Evolutionary conservation across 106 monocot species (phyloP).

Genomic region (Dioscorea alata): DNA sequence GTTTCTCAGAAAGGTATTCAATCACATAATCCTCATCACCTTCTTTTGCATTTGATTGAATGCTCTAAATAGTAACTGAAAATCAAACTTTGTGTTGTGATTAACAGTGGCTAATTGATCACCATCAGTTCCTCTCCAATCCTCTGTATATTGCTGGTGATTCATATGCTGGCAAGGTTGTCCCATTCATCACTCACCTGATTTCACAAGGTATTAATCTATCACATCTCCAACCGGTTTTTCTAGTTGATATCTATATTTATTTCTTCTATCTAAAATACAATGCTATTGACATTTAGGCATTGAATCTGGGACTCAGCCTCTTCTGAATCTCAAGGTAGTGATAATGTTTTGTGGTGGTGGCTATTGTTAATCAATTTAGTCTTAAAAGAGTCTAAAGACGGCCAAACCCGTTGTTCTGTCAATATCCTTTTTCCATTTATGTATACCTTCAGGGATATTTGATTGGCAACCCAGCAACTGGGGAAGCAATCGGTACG

Average conservation of each 20-base stretch:
- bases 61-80: no score
- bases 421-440: background rate
- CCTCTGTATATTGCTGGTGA: constrained; percentile 68
- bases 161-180: constrained; percentile 56
- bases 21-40: no score
- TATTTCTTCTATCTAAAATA: background rate
- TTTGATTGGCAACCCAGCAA: constrained; percentile 34
- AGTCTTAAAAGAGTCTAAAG: no score
- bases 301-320: constrained; percentile 7
- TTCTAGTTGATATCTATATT: background rate
- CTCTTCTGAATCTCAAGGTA: constrained; percentile 28
- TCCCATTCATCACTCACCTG: constrained; percentile 16
- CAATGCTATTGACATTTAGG: background rate
- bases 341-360: no score
- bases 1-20: constrained; percentile 49
- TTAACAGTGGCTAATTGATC: constrained; percentile 49
- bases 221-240: background rate
- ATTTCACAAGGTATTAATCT: constrained; percentile 29
- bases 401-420: no score
- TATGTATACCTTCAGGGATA: constrained; percentile 25
- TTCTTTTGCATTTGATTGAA: no score
- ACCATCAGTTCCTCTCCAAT: constrained; percentile 49
- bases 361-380: no score
- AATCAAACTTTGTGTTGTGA: background rate
- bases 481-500: constrained; percentile 11